Evolutionary conservation across 2,329 filamentous ascomycete species (phyloP).

Genomic region (Sporothrix curviconia): DNA sequence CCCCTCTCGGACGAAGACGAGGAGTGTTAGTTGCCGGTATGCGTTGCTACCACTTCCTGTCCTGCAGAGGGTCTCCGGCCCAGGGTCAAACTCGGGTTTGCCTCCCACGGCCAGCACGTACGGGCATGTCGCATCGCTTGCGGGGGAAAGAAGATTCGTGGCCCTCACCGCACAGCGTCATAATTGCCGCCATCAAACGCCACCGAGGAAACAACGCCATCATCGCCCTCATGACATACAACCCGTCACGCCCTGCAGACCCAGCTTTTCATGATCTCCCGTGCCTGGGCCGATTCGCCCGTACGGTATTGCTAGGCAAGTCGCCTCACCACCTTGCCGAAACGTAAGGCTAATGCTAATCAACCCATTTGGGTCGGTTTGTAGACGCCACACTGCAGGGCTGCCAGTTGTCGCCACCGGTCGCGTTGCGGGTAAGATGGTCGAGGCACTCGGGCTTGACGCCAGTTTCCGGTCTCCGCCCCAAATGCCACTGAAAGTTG

Average conservation of each 20-base stretch:
- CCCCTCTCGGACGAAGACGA: neutral
- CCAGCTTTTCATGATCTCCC: constrained; percentile 50
- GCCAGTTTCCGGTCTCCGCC: constrained; percentile 40
- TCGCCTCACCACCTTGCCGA: constrained; percentile 47
- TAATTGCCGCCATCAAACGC: constrained; percentile 24
- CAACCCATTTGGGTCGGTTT: constrained; percentile 50
- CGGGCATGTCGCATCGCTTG: constrained; percentile 31
- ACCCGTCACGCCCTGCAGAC: constrained; percentile 41
- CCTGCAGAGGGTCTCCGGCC: constrained; percentile 3
- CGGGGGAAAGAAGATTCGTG: constrained; percentile 22
- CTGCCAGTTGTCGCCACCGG: constrained; percentile 43
- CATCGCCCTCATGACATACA: constrained; percentile 44
- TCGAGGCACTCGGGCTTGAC: constrained; percentile 33
- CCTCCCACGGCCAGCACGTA: constrained; percentile 47
- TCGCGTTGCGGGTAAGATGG: constrained; percentile 36
- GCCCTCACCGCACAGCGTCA: constrained; percentile 22
- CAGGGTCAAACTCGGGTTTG: constrained; percentile 36
- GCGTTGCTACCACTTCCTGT: neutral
- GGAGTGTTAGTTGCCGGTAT: constrained; percentile 4
- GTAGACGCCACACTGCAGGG: constrained; percentile 30
- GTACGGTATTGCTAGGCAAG: too few species aligned
- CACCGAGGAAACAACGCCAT: constrained; percentile 36
- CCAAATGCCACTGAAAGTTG: constrained; percentile 39
- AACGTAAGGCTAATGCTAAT: constrained; percentile 49
- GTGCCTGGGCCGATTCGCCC: too few species aligned